Percentiles rank a stretch among this genome's conserved stretches.
Conservation (phyloP, 2,329 filamentous ascomycete species). For the Colletotrichum sp. region DNA sequence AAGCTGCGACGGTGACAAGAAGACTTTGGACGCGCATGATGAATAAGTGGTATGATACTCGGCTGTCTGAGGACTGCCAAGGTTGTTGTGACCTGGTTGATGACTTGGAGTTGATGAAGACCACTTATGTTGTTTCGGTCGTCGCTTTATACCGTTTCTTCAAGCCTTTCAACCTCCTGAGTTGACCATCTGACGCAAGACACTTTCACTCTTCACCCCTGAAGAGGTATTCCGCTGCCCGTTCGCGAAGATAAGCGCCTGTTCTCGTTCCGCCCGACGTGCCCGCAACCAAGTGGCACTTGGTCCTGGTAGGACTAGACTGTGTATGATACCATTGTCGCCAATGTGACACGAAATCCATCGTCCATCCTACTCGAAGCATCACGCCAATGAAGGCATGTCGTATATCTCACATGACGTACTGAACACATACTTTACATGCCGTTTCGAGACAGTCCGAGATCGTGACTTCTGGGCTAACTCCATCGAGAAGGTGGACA, state of each 20-base stretch:
- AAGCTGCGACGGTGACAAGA: not conserved
- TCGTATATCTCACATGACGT: not conserved
- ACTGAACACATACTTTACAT: not conserved
- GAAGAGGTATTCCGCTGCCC: not conserved
- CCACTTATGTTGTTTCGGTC: not conserved
- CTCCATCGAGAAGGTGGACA: not conserved
- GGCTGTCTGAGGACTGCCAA: not conserved
- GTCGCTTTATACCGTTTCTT: not conserved
- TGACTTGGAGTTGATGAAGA: not conserved
- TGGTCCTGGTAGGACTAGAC: not conserved
- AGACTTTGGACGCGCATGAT: constrained; percentile 1
- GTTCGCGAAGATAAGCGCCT: not conserved
- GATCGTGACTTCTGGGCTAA: not conserved
- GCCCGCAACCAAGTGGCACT: accelerated
- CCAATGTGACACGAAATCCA: not conserved
- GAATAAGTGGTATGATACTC: not conserved
- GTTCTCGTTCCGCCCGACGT: not conserved
- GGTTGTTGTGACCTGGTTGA: not conserved
- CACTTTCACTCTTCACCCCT: accelerated
- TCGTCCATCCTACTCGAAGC: not conserved
- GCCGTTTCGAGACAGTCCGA: not conserved
- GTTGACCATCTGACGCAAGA: not conserved
- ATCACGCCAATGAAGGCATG: not conserved
- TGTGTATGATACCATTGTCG: not conserved
- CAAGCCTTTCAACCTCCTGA: accelerated